Conservation (phyloP, 2,329 filamentous ascomycete genomes). For the Fusarium phyllophilum region DNA sequence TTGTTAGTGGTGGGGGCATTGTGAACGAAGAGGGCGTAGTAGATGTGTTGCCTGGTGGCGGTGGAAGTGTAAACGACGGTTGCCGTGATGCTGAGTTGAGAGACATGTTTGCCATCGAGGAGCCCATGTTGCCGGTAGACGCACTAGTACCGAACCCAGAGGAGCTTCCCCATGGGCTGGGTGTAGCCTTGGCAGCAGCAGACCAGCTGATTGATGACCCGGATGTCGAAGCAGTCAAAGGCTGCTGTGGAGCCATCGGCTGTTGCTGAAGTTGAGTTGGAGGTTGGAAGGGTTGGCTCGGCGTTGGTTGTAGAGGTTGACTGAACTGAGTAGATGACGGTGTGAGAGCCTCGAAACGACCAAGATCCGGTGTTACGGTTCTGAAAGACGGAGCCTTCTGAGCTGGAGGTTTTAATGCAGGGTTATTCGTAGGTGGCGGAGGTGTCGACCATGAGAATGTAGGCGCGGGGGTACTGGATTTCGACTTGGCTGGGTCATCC, state of each 20-base stretch:
- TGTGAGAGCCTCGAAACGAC: constrained; percentile 63
- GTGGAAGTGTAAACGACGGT: constrained; percentile 68
- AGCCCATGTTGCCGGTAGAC: constrained; percentile 47
- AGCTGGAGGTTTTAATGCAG: constrained; percentile 42
- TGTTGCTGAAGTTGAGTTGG: constrained; percentile 40
- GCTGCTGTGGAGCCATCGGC: constrained; percentile 28
- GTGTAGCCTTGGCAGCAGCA: constrained; percentile 52
- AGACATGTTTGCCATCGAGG: constrained; percentile 60
- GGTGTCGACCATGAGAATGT: constrained; percentile 74
- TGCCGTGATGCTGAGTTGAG: constrained; percentile 55
- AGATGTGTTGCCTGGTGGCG: constrained; percentile 56
- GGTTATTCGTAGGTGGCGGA: constrained; percentile 56
- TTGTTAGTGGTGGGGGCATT: constrained; percentile 55
- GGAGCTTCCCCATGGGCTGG: constrained; percentile 61
- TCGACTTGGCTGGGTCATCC: constrained; percentile 56
- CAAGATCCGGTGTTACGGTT: constrained; percentile 69
- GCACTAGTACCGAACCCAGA: constrained; percentile 44
- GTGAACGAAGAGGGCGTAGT: constrained; percentile 55
- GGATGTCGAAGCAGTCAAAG: constrained; percentile 28
- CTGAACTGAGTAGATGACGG: constrained; percentile 72
- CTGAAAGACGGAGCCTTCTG: constrained; percentile 54
- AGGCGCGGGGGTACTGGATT: constrained; percentile 55
- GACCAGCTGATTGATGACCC: constrained; percentile 63
- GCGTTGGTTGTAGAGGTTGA: constrained; percentile 63
- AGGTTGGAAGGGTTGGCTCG: constrained; percentile 43